Percentiles rank a stretch among this genome's conserved stretches.
These are phyloP conservation scores for Neurospora intermedia DNA, from an alignment of 495 filamentous ascomycete genomes.

Conservation along the genomic window DNA sequence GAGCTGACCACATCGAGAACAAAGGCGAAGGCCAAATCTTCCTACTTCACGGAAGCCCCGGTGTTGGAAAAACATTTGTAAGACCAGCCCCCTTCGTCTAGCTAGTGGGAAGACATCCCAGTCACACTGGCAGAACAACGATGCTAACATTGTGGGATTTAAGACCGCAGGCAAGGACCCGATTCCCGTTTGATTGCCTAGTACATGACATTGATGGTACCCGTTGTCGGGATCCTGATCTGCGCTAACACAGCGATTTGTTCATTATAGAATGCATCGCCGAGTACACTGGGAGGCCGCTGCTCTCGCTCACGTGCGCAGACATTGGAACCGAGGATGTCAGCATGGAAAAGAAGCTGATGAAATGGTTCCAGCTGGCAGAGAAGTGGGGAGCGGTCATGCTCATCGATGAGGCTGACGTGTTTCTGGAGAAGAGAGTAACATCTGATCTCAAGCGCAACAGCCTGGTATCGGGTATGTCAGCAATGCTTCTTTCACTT, in stretches of 20 bases:
- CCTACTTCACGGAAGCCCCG: constrained; percentile 39
- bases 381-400: constrained; percentile 15
- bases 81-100: too few relatives aligned
- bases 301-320: constrained; percentile 10
- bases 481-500: too few relatives aligned
- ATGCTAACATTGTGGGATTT: too few relatives aligned
- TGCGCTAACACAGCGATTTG: too few relatives aligned
- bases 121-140: too few relatives aligned
- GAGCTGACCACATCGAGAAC: constrained; percentile 25
- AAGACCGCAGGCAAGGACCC: not conserved
- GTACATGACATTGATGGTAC: too few relatives aligned
- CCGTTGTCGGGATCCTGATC: too few relatives aligned
- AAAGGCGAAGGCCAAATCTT: constrained; percentile 36
- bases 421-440: constrained; percentile 21
- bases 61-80: constrained; percentile 31
- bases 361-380: constrained; percentile 2
- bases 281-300: constrained; percentile 5
- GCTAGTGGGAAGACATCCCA: too few relatives aligned
- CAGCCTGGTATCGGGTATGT: constrained; percentile 16
- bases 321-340: constrained; percentile 9
- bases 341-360: not conserved
- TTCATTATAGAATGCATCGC: constrained; percentile 7
- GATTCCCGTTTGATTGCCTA: too few relatives aligned
- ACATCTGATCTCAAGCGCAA: constrained; percentile 17
- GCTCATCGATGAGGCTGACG: constrained; percentile 30